Conservation (phyloP, 768 basidiomycete genomes). For the Boletus huronensis region DNA sequence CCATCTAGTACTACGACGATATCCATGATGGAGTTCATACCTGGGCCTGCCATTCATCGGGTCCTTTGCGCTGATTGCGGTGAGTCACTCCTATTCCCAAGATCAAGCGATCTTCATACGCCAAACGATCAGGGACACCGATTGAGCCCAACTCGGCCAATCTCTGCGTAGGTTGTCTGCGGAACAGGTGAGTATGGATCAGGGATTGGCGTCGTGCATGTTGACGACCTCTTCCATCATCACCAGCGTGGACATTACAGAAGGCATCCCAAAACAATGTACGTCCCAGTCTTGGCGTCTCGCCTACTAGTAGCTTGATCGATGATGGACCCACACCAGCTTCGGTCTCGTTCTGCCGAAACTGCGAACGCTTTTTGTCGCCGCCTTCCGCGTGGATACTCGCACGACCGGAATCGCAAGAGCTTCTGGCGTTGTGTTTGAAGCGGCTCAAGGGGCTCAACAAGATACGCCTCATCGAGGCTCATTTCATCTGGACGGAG, state of each 20-base stretch:
- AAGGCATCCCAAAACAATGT: conserved; percentile 96
- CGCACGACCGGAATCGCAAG: conserved; percentile 86
- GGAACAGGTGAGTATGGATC: conserved; percentile 65
- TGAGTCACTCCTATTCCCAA: conserved; percentile 26
- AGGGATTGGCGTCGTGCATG: background rate
- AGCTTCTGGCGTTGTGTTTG: conserved; percentile 88
- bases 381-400: conserved; percentile 86
- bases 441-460: conserved; percentile 92
- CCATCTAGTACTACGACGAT: background rate
- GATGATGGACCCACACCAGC: conserved; percentile 41
- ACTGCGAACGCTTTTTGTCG: conserved; percentile 93
- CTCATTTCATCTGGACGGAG: conserved; percentile 99
- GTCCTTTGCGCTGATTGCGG: conserved; percentile 91
- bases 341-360: conserved; percentile 88
- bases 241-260: conserved; percentile 88
- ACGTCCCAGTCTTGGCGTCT: conserved; percentile 10
- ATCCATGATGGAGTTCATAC: conserved; percentile 69
- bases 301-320: background rate
- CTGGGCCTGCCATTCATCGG: conserved; percentile 71
- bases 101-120: conserved; percentile 1
- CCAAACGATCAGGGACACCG: conserved; percentile 55
- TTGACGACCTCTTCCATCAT: background rate
- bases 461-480: conserved; percentile 96
- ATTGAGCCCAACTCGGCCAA: conserved; percentile 93
- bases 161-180: conserved; percentile 82